These are phyloP conservation scores for Rhizophora apiculata DNA, from an alignment of 345 rosid species.

Conservation along the genomic window DNA sequence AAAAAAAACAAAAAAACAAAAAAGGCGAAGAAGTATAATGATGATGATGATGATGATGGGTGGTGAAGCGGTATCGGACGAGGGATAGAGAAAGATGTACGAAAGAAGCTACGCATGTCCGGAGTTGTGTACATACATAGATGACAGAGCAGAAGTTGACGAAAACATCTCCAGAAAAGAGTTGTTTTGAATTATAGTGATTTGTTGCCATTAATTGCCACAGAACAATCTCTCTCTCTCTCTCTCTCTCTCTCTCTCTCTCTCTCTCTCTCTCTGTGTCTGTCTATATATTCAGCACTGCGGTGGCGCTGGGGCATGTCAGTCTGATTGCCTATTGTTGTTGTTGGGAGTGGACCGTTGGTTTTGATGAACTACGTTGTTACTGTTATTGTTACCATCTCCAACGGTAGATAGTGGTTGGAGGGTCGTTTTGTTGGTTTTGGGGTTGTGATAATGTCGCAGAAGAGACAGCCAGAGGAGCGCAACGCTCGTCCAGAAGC, in stretches of 20 bases:
- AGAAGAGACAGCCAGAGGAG: conserved; percentile 82
- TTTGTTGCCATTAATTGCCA: conserved; percentile 12
- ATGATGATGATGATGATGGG: no score
- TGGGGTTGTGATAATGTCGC: conserved; percentile 51
- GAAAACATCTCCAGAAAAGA: background rate
- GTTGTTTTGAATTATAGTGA: conserved; percentile 29
- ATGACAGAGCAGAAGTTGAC: background rate
- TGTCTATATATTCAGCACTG: conserved; percentile 1
- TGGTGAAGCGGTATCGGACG: no score
- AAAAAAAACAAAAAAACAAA: no score
- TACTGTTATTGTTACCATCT: background rate
- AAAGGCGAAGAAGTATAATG: no score
- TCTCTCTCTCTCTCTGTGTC: background rate
- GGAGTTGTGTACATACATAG: background rate
- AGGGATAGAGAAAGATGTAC: background rate
- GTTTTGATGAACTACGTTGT: conserved; percentile 11
- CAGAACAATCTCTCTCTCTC: background rate
- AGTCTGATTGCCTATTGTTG: conserved; percentile 21
- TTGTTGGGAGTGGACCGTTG: background rate
- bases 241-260: background rate
- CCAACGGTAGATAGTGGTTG: conserved; percentile 8
- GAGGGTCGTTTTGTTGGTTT: conserved; percentile 6
- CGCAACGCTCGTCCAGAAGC: conserved; percentile 52
- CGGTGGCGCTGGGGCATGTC: conserved; percentile 24
- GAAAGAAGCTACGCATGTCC: background rate